Evolutionary conservation across 495 filamentous ascomycete genomes (phyloP), one percentile per base, ranked within the genome.

Genomic region (Aspergillus cristatus): DNA sequence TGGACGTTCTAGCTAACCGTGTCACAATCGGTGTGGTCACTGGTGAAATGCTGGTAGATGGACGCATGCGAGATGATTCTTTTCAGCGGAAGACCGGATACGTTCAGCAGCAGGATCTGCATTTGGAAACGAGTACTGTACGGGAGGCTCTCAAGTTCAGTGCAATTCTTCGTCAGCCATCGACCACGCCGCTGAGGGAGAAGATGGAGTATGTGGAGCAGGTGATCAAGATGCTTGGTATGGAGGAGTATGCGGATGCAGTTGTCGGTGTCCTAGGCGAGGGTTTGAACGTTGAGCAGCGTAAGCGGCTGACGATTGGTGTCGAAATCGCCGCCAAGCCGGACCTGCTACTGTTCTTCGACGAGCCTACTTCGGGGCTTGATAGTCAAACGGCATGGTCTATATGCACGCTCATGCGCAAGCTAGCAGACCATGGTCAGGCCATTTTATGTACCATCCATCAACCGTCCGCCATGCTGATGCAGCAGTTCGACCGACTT

Each of bases 61-160:
- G 86, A 1, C 70, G 67, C 16, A 78, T 70, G 28, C 73, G 82
- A 6, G 84, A 91, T 50, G 63, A 70, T 13, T 86, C 82, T 0
- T 94, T 94, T 67, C 85, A 89, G 48, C 79, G 88, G 25, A 90
- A 89, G 62, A 93, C 86, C 2, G 88, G 88, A 11, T 96, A 94
- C 50, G 88, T 88, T 11, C 84, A 96, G 49, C 89, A 96, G 55
- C 86, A 93, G 57, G 88, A 96, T 71, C 69, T 96, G 10, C 88
- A 93, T 60, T 67, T 91, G 13, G 70, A 81, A 17, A 91, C 84
- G 0, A 78, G 78, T 5, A 96, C 89, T 6, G 87, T 94, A 14
- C 76, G 87, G 17, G 88, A 71, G 42, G 86, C 87, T 18, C 68
- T 96, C 11, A 68, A 73, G 30, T 96, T 96, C 58, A 84, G 78